Evolutionary conservation across 2,329 filamentous ascomycete species (phyloP), one percentile per base, ranked within the genome.

Genomic region (Lachnellula suecica): DNA sequence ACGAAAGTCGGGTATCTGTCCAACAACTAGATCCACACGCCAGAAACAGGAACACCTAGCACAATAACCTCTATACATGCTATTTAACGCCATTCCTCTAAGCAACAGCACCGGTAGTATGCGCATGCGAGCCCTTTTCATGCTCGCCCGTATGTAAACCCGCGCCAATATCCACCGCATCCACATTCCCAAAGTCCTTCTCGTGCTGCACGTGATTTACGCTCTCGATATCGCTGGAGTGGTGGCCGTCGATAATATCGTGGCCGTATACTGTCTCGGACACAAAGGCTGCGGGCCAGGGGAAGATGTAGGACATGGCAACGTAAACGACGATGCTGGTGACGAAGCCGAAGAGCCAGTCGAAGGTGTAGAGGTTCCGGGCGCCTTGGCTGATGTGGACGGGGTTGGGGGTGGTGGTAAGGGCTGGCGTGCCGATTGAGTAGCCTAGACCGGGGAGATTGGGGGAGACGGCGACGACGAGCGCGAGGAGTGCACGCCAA

Each of bases 301-400:
- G 80, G 38, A 79, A 77, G 2, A 70, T 59, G 52, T 68, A 70
- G 44, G 73, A 79, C 19, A 86, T 60, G 0, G 56, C 60, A 9
- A 78, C 69, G 67, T 87, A 87, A 0, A 86, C 72, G 3, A 82
- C 45, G 19, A 79, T 76, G 7, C 80, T 82, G 0, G 67, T 72
- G 9, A 76, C 70, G 57, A 87, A 86, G 0, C 84, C 84, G 44
- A 85, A 74, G 17, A 87, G 63, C 79, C 84, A 88, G n/a, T 84
- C 83, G 63, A 87, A 84, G 23, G 78, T 75, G 63, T 86, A 88
- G 4, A 85, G 70, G 57, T 79, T 76, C 38, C 71, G 66, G 0
- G 74, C 69, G 0, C 84, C 84, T 0, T 70, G 69, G 0, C 61
- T 69, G 56, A 66, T 71, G 6, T 55, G 55, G 4, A 59, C 60